Percentiles rank a stretch among this genome's conserved stretches.
phyloP scores from a whole-genome alignment of 1,284 basidiomycete species.

The Wallemia mellicola region DNA sequence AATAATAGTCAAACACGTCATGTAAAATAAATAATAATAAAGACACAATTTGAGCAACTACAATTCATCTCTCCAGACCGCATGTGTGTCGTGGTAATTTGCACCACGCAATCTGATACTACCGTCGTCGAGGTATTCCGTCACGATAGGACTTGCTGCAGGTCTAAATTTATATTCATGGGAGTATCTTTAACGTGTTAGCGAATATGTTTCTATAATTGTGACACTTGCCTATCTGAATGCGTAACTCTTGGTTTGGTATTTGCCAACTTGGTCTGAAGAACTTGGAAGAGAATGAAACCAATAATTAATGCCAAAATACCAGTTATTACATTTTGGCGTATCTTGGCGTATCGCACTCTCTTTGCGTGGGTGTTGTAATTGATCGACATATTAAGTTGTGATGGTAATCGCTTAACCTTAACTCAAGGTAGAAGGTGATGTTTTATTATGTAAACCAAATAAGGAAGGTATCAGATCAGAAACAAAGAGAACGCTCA shows the following conservation, averaged over 20 bases:
- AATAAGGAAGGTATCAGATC: too few species aligned
- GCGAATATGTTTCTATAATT: neutral
- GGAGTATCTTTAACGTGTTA: constrained; percentile 23
- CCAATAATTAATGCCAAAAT: neutral
- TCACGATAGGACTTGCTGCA: constrained; percentile 34
- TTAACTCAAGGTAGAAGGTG: too few species aligned
- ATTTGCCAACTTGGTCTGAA: neutral
- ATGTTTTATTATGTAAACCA: too few species aligned
- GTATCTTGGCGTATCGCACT: neutral
- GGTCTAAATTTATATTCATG: constrained; percentile 31
- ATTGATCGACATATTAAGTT: neutral
- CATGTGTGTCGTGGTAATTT: neutral
- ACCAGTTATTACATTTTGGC: neutral
- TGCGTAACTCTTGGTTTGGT: neutral
- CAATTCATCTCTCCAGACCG: neutral
- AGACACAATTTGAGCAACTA: too few species aligned
- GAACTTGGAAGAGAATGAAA: neutral
- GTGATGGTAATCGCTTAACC: too few species aligned
- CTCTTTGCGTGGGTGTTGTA: neutral
- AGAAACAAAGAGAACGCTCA: too few species aligned
- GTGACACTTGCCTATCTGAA: neutral
- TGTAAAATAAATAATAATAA: too few species aligned
- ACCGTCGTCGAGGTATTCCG: constrained; percentile 29
- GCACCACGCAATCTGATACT: constrained; percentile 26
- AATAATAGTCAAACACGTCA: too few species aligned